phyloP scores from a whole-genome alignment of 2,329 filamentous ascomycete genomes.

The Nemania serpens region DNA sequence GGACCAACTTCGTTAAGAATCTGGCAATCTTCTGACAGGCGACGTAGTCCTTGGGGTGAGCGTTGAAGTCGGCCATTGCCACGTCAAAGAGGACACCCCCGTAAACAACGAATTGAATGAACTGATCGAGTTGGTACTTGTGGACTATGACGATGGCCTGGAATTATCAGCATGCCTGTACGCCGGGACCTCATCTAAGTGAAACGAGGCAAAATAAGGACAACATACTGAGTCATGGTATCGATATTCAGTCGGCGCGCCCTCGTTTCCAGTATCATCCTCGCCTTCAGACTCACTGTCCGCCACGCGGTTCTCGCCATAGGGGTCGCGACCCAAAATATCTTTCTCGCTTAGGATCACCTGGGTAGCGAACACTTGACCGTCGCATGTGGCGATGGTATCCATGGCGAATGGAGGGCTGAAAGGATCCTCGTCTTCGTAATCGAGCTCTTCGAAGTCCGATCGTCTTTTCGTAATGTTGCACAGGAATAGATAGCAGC shows the following conservation, averaged over 20 bases:
- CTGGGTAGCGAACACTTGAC: neutral
- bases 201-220: neutral
- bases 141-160: slow-evolving; percentile 15
- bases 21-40: neutral
- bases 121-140: slow-evolving; percentile 12
- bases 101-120: neutral
- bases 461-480: slow-evolving; percentile 10
- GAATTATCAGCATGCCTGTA: slow-evolving; percentile 1
- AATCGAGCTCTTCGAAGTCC: neutral
- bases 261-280: slow-evolving; percentile 13
- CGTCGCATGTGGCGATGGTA: slow-evolving; percentile 12
- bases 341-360: slow-evolving; percentile 3
- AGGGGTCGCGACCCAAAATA: slow-evolving; percentile 13
- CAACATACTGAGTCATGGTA: slow-evolving; percentile 23
- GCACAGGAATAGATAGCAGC: slow-evolving; percentile 17
- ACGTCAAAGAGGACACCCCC: slow-evolving; percentile 9
- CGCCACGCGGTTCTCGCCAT: neutral
- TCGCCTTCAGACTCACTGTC: slow-evolving; percentile 19
- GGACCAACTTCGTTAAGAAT: neutral
- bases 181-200: no score
- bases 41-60: neutral
- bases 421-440: neutral
- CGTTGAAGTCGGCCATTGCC: neutral
- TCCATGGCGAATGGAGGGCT: slow-evolving; percentile 11
- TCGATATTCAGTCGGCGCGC: slow-evolving; percentile 8